phyloP scores from a whole-genome alignment of 805 yeast species.

The Cyberlindnera sargentensis region DNA sequence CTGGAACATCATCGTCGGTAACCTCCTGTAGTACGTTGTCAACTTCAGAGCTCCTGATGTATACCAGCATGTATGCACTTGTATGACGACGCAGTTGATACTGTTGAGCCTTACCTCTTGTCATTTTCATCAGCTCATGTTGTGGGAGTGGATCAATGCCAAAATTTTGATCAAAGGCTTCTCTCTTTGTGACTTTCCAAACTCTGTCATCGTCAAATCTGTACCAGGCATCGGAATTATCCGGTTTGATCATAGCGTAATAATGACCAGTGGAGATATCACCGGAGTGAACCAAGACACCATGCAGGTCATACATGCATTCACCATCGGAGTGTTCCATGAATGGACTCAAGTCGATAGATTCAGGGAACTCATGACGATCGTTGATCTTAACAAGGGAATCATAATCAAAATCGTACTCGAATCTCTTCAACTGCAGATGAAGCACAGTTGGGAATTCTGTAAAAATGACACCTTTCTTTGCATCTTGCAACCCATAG shows the following conservation, averaged over 20 bases:
- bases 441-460: conserved; percentile 90
- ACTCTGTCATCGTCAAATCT: conserved; percentile 95
- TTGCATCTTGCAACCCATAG: conserved; percentile 89
- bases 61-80: conserved; percentile 95
- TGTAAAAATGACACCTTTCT: conserved; percentile 90
- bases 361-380: conserved; percentile 80
- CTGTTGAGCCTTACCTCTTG: conserved; percentile 55
- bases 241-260: conserved; percentile 88
- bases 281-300: conserved; percentile 94
- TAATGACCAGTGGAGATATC: conserved; percentile 95
- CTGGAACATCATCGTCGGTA: conserved; percentile 52
- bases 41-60: conserved; percentile 59
- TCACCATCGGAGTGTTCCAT: conserved; percentile 46
- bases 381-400: conserved; percentile 88
- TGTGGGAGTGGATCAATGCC: conserved; percentile 65
- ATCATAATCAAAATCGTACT: conserved; percentile 86
- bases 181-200: conserved; percentile 74
- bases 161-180: conserved; percentile 87
- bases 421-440: conserved; percentile 88
- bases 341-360: conserved; percentile 73
- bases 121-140: conserved; percentile 40
- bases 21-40: conserved; percentile 54
- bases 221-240: conserved; percentile 64
- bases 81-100: conserved; percentile 74
- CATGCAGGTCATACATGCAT: conserved; percentile 70